These are phyloP conservation scores for Kernera saxatilis DNA, from an alignment of 345 rosid genomes.

Conservation along the genomic window DNA sequence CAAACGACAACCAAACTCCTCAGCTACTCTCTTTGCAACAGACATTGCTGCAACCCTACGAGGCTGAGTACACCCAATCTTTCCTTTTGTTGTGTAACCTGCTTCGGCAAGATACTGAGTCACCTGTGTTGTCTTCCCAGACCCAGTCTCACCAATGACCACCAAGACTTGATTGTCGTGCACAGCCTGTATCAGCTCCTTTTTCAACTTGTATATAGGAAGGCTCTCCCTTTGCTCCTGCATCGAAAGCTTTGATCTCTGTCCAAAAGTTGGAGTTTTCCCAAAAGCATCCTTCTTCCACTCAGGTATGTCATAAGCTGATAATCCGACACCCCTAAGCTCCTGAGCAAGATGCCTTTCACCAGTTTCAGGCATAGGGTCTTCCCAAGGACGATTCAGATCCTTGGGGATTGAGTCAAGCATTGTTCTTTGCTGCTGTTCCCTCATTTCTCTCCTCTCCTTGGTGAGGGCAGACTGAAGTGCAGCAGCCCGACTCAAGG, in stretches of 20 bases:
- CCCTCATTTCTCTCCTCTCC: constrained; percentile 73
- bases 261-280: constrained; percentile 68
- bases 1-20: constrained; percentile 82
- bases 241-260: constrained; percentile 72
- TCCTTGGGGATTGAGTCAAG: constrained; percentile 90
- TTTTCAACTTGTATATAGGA: constrained; percentile 81
- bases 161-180: constrained; percentile 78
- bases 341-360: constrained; percentile 91
- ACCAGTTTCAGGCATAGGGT: constrained; percentile 82
- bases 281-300: constrained; percentile 96
- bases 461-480: constrained; percentile 82
- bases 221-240: constrained; percentile 85
- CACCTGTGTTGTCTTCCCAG: constrained; percentile 77
- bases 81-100: constrained; percentile 66
- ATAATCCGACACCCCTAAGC: constrained; percentile 78
- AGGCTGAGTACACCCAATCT: constrained; percentile 81
- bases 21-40: constrained; percentile 83
- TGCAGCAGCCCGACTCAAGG: constrained; percentile 83
- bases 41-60: constrained; percentile 81
- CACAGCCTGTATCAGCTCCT: constrained; percentile 74
- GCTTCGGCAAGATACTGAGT: constrained; percentile 75
- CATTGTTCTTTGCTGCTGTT: constrained; percentile 81
- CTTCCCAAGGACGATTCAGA: constrained; percentile 97
- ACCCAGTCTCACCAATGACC: constrained; percentile 82
- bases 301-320: constrained; percentile 82